Evolutionary conservation across 768 basidiomycete genomes (phyloP), one percentile per base, ranked within the genome.

Genomic region (Lactarius pseudohatsudake): DNA sequence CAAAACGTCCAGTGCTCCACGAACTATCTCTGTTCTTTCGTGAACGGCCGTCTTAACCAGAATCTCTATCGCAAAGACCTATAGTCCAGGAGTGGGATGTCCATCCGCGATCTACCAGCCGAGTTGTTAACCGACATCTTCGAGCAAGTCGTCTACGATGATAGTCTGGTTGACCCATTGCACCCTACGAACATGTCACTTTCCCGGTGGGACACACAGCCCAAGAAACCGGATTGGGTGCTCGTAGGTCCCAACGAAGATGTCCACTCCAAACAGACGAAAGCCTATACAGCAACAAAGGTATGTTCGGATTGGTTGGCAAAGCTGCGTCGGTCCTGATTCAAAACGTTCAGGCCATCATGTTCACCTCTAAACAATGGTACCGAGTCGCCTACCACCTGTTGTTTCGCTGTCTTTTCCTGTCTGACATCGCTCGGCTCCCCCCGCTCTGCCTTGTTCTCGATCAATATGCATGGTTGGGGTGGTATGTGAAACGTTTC

Each of bases 71-170:
- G 6, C 34, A 30, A 26, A 38, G 26, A 38, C 57, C 32, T 36
- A 18, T 36, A 36, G 32, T 7, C 18, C 26, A 65, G 20, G 66
- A 61, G 59, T 11, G 28, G 40, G n/a, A 71, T 70, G 69, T 6
- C 41, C 20, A 66, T 57, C 7, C 50, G 55, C 10, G 74, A 81
- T 55, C 80, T 92, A 2, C 90, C 90, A 3, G 82, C 84, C 9
- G 90, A 92, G 77, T 78, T 92, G 2, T 87, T 86, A 84, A 80
- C 82, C 1, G 79, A 84, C 56, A 89, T 92, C 8, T 91, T 92
- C 72, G 82, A 87, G 71, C 79, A 88, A 30, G 88, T 89, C 1
- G 82, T 86, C 6, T 86, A 89, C 60, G 89, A 91, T 71, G 86
- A 89, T 69, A 78, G 84, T n/a, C 81, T 91, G 40, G 85, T 88